Conservation (phyloP, 2,329 filamentous ascomycete genomes). For the Penicillium sp. region DNA sequence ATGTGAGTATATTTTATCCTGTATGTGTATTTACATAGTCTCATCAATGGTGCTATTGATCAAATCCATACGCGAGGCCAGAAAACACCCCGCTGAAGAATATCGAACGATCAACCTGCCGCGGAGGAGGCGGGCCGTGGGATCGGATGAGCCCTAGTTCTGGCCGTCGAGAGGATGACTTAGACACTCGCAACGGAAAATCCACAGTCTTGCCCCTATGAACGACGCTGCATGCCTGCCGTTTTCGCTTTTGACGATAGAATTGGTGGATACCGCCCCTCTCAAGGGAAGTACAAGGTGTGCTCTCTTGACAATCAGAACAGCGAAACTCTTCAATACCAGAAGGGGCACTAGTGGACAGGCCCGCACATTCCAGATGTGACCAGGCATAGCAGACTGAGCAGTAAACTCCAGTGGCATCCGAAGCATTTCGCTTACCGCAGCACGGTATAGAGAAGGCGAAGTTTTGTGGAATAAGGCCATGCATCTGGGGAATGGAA, state of each 20-base stretch:
- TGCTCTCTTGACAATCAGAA: neutral
- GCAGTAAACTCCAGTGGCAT: neutral
- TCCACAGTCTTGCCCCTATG: neutral
- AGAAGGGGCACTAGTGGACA: neutral
- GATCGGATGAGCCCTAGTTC: neutral
- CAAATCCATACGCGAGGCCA: conserved; percentile 1
- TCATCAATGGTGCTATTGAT: neutral
- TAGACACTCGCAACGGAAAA: conserved; percentile 2
- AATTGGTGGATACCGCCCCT: neutral
- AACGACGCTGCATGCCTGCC: neutral
- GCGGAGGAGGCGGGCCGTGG: neutral
- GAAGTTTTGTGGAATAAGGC: neutral
- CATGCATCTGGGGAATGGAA: neutral
- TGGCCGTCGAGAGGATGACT: conserved; percentile 2
- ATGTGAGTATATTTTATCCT: no score
- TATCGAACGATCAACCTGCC: neutral
- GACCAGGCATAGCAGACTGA: neutral
- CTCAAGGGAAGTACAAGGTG: neutral
- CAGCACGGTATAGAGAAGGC: neutral
- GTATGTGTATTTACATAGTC: neutral
- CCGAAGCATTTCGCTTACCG: neutral
- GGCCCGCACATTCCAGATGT: neutral
- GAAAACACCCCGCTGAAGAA: conserved; percentile 3
- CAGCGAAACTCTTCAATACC: neutral
- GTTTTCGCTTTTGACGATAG: neutral